phyloP scores from a whole-genome alignment of 2,329 filamentous ascomycete species.

The Alternaria arborescens region DNA sequence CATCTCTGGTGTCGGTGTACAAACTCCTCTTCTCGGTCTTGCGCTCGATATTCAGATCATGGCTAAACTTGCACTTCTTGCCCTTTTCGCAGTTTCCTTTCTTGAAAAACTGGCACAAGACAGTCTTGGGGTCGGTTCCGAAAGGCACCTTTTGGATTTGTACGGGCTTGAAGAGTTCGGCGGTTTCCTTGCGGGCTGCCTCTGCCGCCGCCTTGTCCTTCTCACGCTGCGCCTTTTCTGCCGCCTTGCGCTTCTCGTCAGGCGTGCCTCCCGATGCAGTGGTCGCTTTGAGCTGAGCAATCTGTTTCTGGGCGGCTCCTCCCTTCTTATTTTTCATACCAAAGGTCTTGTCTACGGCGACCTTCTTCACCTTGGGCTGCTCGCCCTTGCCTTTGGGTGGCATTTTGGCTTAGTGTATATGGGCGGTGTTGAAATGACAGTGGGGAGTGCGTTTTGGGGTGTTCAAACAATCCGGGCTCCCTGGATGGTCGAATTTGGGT shows the following conservation, averaged over 20 bases:
- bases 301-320: conserved; percentile 85
- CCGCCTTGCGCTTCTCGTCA: conserved; percentile 83
- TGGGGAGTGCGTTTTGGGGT: conserved; percentile 10
- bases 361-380: conserved; percentile 64
- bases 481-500: conserved; percentile 24
- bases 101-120: conserved; percentile 96
- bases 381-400: conserved; percentile 69
- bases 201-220: conserved; percentile 93
- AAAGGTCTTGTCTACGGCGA: conserved; percentile 94
- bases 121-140: conserved; percentile 96
- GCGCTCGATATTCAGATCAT: conserved; percentile 87
- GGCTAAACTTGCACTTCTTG: conserved; percentile 93
- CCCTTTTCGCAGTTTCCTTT: conserved; percentile 97
- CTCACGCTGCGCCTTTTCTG: conserved; percentile 71
- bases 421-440: conserved; percentile 17
- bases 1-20: conserved; percentile 82
- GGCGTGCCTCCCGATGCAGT: conserved; percentile 72
- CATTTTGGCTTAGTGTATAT: conserved; percentile 62
- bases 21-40: conserved; percentile 92
- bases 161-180: conserved; percentile 86
- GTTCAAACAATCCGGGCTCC: neutral
- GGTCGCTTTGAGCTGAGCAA: conserved; percentile 78
- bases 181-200: conserved; percentile 79
- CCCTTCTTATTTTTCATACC: conserved; percentile 99
- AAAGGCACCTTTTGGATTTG: conserved; percentile 98